Percentiles rank a stretch among this genome's conserved stretches.
Conservation (phyloP, 1,284 basidiomycete genomes). For the Phellinidium pouzarii region DNA sequence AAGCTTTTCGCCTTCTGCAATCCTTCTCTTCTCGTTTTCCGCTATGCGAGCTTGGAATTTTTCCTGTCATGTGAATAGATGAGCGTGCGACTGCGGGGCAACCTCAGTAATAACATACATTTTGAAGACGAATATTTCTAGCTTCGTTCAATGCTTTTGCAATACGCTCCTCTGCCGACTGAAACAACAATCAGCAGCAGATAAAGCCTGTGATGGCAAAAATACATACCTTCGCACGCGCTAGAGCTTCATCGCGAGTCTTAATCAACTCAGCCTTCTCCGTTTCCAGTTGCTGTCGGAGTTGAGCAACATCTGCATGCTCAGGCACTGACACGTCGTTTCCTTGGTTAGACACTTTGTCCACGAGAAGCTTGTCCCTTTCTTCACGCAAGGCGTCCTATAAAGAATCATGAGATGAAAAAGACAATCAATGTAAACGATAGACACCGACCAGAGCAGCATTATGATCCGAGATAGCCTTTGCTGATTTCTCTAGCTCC, state of each 20-base stretch:
- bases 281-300: constrained; percentile 38
- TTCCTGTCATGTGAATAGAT: constrained; percentile 29
- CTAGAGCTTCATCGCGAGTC: constrained; percentile 51
- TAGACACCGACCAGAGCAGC: constrained; percentile 39
- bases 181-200: not conserved
- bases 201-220: not conserved
- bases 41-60: constrained; percentile 38
- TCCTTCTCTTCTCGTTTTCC: constrained; percentile 33
- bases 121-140: constrained; percentile 34
- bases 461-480: constrained; percentile 34
- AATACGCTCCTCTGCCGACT: constrained; percentile 42
- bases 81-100: not conserved
- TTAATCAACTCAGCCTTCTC: constrained; percentile 54
- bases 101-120: constrained; percentile 25
- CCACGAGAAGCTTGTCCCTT: constrained; percentile 50
- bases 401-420: constrained; percentile 7
- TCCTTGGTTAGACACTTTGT: constrained; percentile 45
- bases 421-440: not conserved
- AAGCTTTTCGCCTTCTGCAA: constrained; percentile 31
- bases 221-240: constrained; percentile 44
- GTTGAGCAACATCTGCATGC: constrained; percentile 24
- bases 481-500: constrained; percentile 39
- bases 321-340: constrained; percentile 22
- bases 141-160: constrained; percentile 42
- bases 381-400: constrained; percentile 54